A percentile compares a stretch with the other conserved stretches of the same genome.
Evolutionary conservation across 345 rosid species (phyloP).

Genomic region (Murraya koenigii): DNA sequence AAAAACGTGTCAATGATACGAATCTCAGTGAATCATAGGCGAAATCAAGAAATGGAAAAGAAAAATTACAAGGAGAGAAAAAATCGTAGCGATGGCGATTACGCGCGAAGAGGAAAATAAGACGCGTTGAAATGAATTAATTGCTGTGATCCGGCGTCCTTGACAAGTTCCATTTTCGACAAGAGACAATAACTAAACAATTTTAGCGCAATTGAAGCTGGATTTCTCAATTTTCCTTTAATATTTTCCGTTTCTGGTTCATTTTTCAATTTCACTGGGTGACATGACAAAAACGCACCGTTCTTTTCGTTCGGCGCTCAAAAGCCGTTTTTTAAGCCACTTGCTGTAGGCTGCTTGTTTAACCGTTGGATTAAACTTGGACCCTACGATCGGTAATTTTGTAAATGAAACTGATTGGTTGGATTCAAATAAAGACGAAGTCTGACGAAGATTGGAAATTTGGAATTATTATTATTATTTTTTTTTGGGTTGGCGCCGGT

Average conservation of each 20-base stretch:
- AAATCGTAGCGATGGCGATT: constrained; percentile 14
- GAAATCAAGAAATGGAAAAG: background rate
- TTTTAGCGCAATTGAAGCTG: constrained; percentile 41
- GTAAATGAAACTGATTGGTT: constrained; percentile 3
- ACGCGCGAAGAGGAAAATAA: constrained; percentile 21
- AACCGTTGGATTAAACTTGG: constrained; percentile 22
- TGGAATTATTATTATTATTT: background rate
- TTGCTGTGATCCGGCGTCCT: constrained; percentile 44
- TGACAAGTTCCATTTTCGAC: constrained; percentile 43
- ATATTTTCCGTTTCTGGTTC: constrained; percentile 6
- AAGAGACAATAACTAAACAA: constrained; percentile 8
- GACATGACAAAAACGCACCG: constrained; percentile 37
- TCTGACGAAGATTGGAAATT: no score
- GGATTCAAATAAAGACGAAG: background rate
- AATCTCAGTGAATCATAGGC: constrained; percentile 9
- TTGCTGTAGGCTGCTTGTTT: constrained; percentile 1
- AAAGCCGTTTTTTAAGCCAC: constrained; percentile 32
- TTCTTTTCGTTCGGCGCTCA: constrained; percentile 33
- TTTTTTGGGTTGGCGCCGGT: constrained; percentile 12
- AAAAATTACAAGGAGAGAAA: constrained; percentile 26
- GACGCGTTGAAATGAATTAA: constrained; percentile 15
- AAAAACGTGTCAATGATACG: background rate
- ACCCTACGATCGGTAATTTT: background rate
- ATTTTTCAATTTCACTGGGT: background rate
- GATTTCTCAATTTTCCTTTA: constrained; percentile 19